phyloP scores from a whole-genome alignment of 768 basidiomycete species.

The Amyloporia xantha region DNA sequence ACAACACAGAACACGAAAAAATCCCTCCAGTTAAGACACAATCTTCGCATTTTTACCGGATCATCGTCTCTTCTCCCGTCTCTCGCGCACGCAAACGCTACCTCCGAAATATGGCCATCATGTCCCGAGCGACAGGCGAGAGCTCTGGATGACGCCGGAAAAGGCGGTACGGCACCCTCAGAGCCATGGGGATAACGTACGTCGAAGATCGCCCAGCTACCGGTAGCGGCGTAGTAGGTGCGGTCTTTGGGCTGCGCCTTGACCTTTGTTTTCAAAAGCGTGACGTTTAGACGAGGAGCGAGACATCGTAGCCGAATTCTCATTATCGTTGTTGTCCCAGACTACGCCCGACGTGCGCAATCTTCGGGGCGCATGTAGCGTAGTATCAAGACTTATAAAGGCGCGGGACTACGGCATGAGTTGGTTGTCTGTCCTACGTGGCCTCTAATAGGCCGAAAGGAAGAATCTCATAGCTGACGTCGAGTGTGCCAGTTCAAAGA shows the following conservation, averaged over 20 bases:
- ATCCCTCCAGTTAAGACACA: background rate
- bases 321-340: constrained; percentile 16
- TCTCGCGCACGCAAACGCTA: constrained; percentile 18
- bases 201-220: constrained; percentile 33
- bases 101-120: constrained; percentile 58
- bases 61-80: background rate
- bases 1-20: background rate
- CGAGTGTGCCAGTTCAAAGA: no score
- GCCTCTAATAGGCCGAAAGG: no score
- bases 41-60: background rate
- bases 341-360: no score
- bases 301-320: constrained; percentile 16
- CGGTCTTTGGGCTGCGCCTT: constrained; percentile 2
- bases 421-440: no score
- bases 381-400: no score
- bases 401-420: no score
- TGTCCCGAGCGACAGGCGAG: constrained; percentile 57
- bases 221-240: constrained; percentile 39
- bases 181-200: constrained; percentile 14
- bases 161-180: constrained; percentile 35
- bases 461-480: no score
- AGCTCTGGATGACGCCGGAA: constrained; percentile 71
- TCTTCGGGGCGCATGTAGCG: no score
- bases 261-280: no score
- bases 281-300: background rate